Base-by-base conservation (phyloP, 2,329 filamentous ascomycete species). In the Sporothrix euskadiensis region DNA sequence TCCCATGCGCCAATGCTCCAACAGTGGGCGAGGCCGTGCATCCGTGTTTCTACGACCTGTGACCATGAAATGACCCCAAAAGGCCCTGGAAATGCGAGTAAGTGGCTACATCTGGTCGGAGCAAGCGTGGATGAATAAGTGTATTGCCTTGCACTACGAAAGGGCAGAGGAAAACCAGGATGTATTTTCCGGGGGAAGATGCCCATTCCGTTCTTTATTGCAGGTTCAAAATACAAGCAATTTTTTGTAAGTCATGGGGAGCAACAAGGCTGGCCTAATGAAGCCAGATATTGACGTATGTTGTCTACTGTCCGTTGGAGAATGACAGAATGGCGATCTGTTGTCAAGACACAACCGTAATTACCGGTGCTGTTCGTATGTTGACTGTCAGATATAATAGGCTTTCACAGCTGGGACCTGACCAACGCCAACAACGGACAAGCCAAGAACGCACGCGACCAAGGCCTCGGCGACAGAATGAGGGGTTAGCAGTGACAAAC, bases 121-220 rank as follows among this genome's bases (percentile, higher is more conserved):
- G 1, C 7, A 66, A 32, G 6, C 44, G 16, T 22, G 47, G 26
- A 49, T 12, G 22, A 6, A 52, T n/a, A 35, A 4, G 41, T 19
- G 39, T 19, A 4, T 6, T 35, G 26, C 35, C 16, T 22, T 52
- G 16, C 26, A 35, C 52, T 49, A 14, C n/a, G 30, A 69, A 14
- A 16, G 10, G 32, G 7, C 8, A 16, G 35, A 22, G 44, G 30
- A 56, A 54, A 56, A 35, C 32, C 32, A 32, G 32, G 49, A 1
- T 52, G 47, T n/a, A 69, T 54, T 69, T 56, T 69, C 66, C 49
- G 54, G 54, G 12, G 68, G 32, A 47, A 59, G 39, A 71, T 54
- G 47, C 30, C 32, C 47, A 9, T 52, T 52, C 44, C 63, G 22
- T 52, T 4, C 44, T 49, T 22, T 52, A 14, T 65, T 65, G 9